Conservation (phyloP, 2,329 filamentous ascomycete genomes). For the Alternaria arborescens region DNA sequence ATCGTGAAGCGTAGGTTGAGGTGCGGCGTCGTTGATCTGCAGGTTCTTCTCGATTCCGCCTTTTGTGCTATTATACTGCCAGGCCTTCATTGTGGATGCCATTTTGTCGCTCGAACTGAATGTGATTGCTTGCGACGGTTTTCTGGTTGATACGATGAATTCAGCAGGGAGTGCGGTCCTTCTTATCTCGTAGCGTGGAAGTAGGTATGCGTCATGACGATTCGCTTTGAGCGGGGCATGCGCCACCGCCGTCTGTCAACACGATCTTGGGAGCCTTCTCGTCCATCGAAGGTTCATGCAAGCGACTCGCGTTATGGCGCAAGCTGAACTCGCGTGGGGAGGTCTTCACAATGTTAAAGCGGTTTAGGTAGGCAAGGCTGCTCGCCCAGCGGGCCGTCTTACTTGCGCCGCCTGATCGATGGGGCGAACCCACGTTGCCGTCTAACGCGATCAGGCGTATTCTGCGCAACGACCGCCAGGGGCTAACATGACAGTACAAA, state of each 20-base stretch:
- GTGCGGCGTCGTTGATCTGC: conserved; percentile 55
- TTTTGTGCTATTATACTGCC: conserved; percentile 61
- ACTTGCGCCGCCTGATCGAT: not conserved
- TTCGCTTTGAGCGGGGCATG: conserved; percentile 11
- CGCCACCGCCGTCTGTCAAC: not conserved
- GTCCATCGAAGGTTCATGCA: not conserved
- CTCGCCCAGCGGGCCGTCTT: not conserved
- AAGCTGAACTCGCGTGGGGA: not conserved
- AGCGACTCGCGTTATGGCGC: not conserved
- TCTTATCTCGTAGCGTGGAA: conserved; percentile 8
- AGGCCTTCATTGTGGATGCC: conserved; percentile 63
- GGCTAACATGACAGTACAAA: conserved; percentile 32
- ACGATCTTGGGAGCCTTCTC: not conserved
- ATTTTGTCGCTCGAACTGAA: conserved; percentile 13
- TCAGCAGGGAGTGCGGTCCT: not conserved
- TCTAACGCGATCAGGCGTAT: not conserved
- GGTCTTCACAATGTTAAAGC: not conserved
- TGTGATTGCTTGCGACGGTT: not conserved
- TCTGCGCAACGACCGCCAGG: conserved; percentile 4
- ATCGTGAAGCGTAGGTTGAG: conserved; percentile 50
- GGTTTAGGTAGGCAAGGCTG: not conserved
- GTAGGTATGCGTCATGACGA: conserved; percentile 12
- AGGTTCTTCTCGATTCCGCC: conserved; percentile 65
- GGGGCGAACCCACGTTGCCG: not conserved
- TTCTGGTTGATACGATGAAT: not conserved